Base-by-base conservation (phyloP, 2,329 filamentous ascomycete species). In the Sclerotinia glacialis region DNA sequence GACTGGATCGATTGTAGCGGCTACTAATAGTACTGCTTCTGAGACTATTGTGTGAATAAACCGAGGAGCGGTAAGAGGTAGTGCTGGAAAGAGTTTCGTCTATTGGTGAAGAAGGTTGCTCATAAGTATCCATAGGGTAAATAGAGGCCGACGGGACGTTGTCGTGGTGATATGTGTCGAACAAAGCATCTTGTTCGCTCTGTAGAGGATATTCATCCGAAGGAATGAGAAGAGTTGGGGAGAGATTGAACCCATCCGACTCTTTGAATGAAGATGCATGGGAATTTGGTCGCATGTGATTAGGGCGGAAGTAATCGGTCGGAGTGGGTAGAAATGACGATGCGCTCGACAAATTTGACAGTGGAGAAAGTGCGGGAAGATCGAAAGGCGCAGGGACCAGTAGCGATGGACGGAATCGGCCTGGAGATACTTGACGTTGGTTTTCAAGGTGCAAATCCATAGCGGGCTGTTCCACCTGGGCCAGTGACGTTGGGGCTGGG, bases 201-300 rank as follows among this genome's bases (percentile, higher is more conserved):
- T 86, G 81, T 68, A 83, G 80, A 63, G 84, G 81, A 70, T 83
- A 86, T 16, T 37, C 64, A 62, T 89, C 86, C 56, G 79, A 77
- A 16, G 86, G 86, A 64, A 89, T 86, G 60, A 89, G 79, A n/a
- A 89, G 79, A 4, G 84, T 84, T 0, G 86, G 86, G 9, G 86
- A 88, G 44, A 88, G 76, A 52, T 79, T 81, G 72, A 87, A 87
- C 18, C 83, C 84, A 66, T 87, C 83, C 0, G 82, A 82, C 74
- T 88, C 86, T 71, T 82, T 83, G 74, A 85, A 87, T 73, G 81
- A 86, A 2, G 81, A 83, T 0, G 80, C 79, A 18, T 80, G 79
- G 3, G 85, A 76, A 9, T 67, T 53, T 31, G 73, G 72, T 21
- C 74, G 71, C 26, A 71, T 59, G 60, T 72, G 72, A 23, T 55